phyloP scores from a whole-genome alignment of 331 rosid species.

The Cydonia oblonga region DNA sequence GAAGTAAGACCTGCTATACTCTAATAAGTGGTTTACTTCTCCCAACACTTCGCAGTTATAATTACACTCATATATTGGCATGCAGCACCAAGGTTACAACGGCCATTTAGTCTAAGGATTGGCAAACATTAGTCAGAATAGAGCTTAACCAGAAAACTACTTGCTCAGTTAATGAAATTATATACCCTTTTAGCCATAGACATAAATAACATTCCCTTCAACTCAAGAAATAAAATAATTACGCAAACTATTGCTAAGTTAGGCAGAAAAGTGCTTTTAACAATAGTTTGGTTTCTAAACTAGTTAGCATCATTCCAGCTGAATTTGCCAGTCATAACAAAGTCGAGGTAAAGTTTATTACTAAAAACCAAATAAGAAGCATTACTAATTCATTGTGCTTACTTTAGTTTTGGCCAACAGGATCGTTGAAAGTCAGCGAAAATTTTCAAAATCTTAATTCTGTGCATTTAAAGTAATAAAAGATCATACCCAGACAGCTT shows the following conservation, averaged over 20 bases:
- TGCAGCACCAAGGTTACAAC: background rate
- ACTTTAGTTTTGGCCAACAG: background rate
- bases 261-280: background rate
- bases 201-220: background rate
- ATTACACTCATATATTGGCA: background rate
- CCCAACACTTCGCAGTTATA: background rate
- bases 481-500: constrained; percentile 81
- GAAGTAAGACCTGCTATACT: background rate
- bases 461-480: background rate
- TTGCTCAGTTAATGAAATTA: background rate
- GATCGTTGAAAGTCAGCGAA: background rate
- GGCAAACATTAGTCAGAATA: background rate
- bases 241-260: background rate
- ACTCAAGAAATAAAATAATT: background rate
- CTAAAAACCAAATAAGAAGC: background rate
- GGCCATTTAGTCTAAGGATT: background rate
- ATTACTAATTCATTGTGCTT: background rate
- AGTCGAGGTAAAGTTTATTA: background rate
- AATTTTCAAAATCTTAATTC: background rate
- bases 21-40: background rate
- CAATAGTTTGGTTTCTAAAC: background rate
- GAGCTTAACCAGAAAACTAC: background rate
- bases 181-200: background rate
- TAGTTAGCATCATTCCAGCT: background rate
- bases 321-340: background rate